phyloP scores from a whole-genome alignment of 176 grass and related monocot genomes.

The Oryza rufipogon region DNA sequence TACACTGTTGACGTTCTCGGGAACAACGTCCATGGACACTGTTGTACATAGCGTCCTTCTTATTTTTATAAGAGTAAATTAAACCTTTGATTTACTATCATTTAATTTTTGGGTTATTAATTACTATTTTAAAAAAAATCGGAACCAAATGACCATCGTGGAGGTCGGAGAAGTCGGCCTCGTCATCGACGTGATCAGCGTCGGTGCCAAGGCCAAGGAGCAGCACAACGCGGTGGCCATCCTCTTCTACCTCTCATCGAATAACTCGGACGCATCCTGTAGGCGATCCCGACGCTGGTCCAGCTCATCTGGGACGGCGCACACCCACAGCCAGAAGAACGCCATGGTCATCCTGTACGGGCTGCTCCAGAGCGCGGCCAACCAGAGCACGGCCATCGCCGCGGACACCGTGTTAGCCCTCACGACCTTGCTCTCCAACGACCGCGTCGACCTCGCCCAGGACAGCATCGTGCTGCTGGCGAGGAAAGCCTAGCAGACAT shows the following conservation, averaged over 20 bases:
- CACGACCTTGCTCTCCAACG: constrained; percentile 34
- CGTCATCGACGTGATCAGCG: constrained; percentile 70
- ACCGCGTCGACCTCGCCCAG: constrained; percentile 40
- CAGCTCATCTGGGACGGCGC: constrained; percentile 58
- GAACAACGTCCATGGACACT: too few relatives aligned
- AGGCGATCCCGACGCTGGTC: constrained; percentile 72
- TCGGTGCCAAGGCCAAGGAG: constrained; percentile 49
- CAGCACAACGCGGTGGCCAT: constrained; percentile 80
- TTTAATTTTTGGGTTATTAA: too few relatives aligned
- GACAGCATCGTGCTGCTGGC: constrained; percentile 67
- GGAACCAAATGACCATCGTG: constrained; percentile 30
- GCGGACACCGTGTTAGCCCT: constrained; percentile 56
- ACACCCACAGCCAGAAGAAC: constrained; percentile 56
- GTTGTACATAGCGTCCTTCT: too few relatives aligned
- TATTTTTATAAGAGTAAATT: too few relatives aligned
- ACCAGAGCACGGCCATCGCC: constrained; percentile 43
- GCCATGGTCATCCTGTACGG: constrained; percentile 67
- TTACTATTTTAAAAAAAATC: too few relatives aligned
- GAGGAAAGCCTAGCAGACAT: constrained; percentile 51
- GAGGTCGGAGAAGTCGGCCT: constrained; percentile 63
- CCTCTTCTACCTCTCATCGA: constrained; percentile 76
- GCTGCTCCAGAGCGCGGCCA: constrained; percentile 51
- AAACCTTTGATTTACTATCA: too few relatives aligned
- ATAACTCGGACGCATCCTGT: constrained; percentile 63
- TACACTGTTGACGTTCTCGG: too few relatives aligned